These are phyloP conservation scores for Salix viminalis DNA, from an alignment of 345 rosid species.

Conservation along the genomic window DNA sequence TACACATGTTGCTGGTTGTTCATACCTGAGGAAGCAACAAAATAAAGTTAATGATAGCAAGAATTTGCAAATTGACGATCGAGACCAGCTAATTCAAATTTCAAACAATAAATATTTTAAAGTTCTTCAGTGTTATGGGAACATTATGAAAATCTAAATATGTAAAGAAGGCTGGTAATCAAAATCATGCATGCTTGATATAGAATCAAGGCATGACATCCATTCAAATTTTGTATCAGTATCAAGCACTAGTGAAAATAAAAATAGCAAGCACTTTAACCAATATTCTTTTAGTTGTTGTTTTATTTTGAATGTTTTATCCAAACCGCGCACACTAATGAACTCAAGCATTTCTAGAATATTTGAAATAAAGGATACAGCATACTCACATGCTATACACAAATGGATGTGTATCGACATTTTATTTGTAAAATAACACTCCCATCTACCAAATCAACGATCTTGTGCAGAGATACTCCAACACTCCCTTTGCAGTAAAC, in stretches of 20 bases:
- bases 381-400: not conserved
- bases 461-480: not conserved
- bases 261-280: not conserved
- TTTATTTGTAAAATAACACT: not conserved
- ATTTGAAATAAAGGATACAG: not conserved
- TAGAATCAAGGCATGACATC: not conserved
- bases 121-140: not conserved
- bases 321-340: not conserved
- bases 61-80: not conserved
- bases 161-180: not conserved
- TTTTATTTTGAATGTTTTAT: not conserved
- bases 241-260: not conserved
- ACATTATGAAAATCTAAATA: not conserved
- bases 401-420: not conserved
- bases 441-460: not conserved
- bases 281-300: not conserved
- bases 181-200: not conserved
- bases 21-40: slow-evolving; percentile 15
- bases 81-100: not conserved
- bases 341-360: not conserved
- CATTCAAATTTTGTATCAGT: not conserved
- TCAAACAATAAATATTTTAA: not conserved
- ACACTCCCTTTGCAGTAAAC: not conserved
- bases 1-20: slow-evolving; percentile 2
- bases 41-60: not conserved